A percentile compares a stretch with the other conserved stretches of the same genome.
Conservation (phyloP, 2,329 filamentous ascomycete species). For the Chaetoscypha palmicola region DNA sequence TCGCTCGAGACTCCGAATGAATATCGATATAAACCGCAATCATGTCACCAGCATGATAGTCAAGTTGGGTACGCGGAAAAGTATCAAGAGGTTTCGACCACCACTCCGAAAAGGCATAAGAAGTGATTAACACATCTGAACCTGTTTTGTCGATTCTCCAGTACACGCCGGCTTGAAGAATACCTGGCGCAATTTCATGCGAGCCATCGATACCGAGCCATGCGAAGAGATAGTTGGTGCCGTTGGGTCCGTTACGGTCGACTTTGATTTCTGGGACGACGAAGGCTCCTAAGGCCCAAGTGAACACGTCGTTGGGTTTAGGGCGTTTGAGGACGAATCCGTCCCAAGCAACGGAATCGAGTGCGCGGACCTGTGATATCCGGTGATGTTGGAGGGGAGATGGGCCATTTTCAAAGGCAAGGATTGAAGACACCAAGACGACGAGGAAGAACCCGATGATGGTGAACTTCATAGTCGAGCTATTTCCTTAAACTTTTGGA, state of each 20-base stretch:
- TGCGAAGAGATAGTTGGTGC: neutral
- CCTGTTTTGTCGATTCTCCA: neutral
- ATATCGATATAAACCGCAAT: too few species aligned
- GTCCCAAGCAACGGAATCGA: neutral
- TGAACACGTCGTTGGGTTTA: neutral
- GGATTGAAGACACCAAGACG: too few species aligned
- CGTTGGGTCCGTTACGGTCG: neutral
- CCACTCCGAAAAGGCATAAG: neutral
- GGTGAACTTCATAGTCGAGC: too few species aligned
- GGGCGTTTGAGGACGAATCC: neutral
- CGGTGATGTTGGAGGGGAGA: too few species aligned
- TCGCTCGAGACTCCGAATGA: neutral
- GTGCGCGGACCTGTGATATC: too few species aligned
- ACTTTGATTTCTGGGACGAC: neutral
- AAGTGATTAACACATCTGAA: neutral
- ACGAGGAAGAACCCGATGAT: too few species aligned
- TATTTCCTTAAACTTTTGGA: too few species aligned
- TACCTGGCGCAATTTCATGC: neutral
- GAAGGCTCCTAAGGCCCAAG: neutral
- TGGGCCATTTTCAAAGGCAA: too few species aligned
- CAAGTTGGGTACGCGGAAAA: too few species aligned
- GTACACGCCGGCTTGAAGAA: neutral
- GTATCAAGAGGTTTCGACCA: too few species aligned
- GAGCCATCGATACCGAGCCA: neutral
- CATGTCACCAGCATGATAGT: too few species aligned